These are phyloP conservation scores for Fonsecaea pedrosoi DNA, from an alignment of 2,329 filamentous ascomycete species.

Conservation along the genomic window DNA sequence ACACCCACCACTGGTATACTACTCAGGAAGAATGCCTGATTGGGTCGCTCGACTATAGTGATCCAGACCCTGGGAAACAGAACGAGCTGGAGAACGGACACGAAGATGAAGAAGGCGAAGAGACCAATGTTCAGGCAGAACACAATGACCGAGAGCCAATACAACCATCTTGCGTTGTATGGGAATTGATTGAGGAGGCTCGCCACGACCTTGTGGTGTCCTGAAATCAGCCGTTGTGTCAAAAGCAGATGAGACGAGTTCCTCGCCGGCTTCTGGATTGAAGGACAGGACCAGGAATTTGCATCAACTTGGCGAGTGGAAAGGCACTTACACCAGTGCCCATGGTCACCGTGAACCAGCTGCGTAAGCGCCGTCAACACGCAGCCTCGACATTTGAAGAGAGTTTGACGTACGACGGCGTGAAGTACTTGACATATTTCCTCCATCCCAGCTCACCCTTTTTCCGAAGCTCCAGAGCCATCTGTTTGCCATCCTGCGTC, in stretches of 20 bases:
- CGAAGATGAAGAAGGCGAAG: slow-evolving; percentile 51
- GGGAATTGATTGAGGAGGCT: slow-evolving; percentile 68
- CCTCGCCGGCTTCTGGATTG: background rate
- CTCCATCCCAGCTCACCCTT: slow-evolving; percentile 26
- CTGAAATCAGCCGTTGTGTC: background rate
- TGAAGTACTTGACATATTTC: slow-evolving; percentile 32
- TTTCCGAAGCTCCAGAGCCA: slow-evolving; percentile 11
- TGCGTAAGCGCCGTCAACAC: slow-evolving; percentile 11
- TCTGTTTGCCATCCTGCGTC: slow-evolving; percentile 20
- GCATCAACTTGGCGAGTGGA: background rate
- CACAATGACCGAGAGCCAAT: slow-evolving; percentile 65
- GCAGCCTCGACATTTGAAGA: background rate
- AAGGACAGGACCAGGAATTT: background rate
- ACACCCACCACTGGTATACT: slow-evolving; percentile 66
- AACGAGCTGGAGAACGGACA: slow-evolving; percentile 54
- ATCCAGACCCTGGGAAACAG: slow-evolving; percentile 61
- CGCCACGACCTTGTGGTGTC: slow-evolving; percentile 54
- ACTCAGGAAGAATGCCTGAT: slow-evolving; percentile 71
- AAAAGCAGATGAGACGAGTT: background rate
- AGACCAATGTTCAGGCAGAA: slow-evolving; percentile 67
- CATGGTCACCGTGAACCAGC: slow-evolving; percentile 67
- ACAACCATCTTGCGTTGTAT: slow-evolving; percentile 63
- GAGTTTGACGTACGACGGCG: slow-evolving; percentile 24
- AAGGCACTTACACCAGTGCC: slow-evolving; percentile 62
- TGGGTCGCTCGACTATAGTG: slow-evolving; percentile 69